phyloP scores from a whole-genome alignment of 2,329 filamentous ascomycete genomes.

The Diaporthe velutina region DNA sequence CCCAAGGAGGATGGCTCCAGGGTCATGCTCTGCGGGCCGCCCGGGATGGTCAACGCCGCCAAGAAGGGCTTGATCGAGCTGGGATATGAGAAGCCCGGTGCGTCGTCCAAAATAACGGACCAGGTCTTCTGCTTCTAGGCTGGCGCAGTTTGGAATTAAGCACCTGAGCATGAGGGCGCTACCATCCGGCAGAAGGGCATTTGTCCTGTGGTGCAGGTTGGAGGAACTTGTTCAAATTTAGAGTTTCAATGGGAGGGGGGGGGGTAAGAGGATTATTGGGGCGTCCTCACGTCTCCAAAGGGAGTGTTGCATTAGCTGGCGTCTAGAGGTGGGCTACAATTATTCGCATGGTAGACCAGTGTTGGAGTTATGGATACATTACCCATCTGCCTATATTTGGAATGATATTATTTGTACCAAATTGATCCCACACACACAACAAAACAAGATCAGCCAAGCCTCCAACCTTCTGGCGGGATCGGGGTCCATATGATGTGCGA shows the following conservation, averaged over 20 bases:
- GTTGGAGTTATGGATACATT: conserved; percentile 1
- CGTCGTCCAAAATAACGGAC: conserved; percentile 65
- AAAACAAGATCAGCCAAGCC: neutral
- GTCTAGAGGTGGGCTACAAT: neutral
- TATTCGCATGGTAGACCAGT: neutral
- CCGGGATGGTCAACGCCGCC: conserved; percentile 69
- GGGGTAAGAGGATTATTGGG: neutral
- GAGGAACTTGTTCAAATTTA: neutral
- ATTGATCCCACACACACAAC: neutral
- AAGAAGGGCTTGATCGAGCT: conserved; percentile 64
- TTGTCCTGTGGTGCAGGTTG: neutral
- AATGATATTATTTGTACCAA: neutral
- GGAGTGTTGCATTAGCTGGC: conserved; percentile 16
- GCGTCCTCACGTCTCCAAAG: neutral
- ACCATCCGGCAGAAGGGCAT: neutral
- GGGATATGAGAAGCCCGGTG: conserved; percentile 64
- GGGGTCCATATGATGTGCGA: neutral
- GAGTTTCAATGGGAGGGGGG: neutral
- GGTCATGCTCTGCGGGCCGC: conserved; percentile 71
- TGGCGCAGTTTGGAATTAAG: neutral
- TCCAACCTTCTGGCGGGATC: too few relatives aligned
- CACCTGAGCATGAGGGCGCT: neutral
- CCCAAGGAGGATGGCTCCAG: conserved; percentile 59
- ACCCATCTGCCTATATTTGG: neutral
- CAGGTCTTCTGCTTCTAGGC: conserved; percentile 67